Evolutionary conservation across 768 basidiomycete species (phyloP).

Genomic region (Naematelia encephala): DNA sequence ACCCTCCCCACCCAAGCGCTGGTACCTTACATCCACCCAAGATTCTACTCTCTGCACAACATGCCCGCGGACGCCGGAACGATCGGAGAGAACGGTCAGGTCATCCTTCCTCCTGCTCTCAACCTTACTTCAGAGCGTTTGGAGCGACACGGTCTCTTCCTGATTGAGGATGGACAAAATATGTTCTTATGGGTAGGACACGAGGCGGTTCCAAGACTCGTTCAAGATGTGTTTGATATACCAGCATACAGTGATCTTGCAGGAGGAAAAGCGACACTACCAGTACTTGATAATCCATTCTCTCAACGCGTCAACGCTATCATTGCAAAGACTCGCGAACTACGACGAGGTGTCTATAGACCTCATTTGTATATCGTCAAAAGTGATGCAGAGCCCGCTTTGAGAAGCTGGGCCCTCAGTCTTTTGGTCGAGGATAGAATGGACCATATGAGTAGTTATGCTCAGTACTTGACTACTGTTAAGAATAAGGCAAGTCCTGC

Average conservation of each 20-base stretch:
- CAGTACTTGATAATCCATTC: conserved; percentile 85
- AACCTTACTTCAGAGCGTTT: conserved; percentile 92
- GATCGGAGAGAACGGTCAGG: conserved; percentile 73
- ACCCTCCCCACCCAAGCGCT: conserved; percentile 86
- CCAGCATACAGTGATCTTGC: conserved; percentile 81
- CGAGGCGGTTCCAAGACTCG: conserved; percentile 91
- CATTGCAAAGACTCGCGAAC: conserved; percentile 88
- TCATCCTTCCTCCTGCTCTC: conserved; percentile 79
- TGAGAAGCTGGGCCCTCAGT: conserved; percentile 92
- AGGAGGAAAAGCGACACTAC: conserved; percentile 93
- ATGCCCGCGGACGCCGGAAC: conserved; percentile 85
- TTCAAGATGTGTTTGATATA: conserved; percentile 90
- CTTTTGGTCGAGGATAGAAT: conserved; percentile 92
- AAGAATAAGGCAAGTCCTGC: conserved; percentile 72
- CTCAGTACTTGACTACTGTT: conserved; percentile 83
- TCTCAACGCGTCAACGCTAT: conserved; percentile 93
- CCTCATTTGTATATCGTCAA: conserved; percentile 95
- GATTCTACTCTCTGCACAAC: conserved; percentile 92
- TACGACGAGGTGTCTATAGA: conserved; percentile 86
- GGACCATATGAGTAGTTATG: conserved; percentile 91
- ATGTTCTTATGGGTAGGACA: conserved; percentile 99
- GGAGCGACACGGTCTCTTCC: conserved; percentile 89
- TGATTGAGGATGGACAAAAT: conserved; percentile 96
- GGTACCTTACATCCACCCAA: conserved; percentile 89
- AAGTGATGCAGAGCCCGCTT: conserved; percentile 92